These are phyloP conservation scores for Leccinum subrobustum DNA, from an alignment of 1,284 basidiomycete genomes.

Conservation along the genomic window DNA sequence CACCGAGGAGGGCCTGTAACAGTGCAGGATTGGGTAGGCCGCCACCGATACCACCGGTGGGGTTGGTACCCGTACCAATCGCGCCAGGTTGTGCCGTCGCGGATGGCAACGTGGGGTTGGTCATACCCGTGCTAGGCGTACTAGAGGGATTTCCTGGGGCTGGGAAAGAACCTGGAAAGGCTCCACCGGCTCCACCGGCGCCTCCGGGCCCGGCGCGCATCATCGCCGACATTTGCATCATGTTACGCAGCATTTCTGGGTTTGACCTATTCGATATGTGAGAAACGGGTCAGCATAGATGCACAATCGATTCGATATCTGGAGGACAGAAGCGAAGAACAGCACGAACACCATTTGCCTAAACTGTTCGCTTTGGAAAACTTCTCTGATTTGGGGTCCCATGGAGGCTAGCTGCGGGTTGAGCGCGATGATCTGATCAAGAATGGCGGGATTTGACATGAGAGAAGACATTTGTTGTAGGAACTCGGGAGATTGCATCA, in stretches of 20 bases:
- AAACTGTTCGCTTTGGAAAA: slow-evolving; percentile 82
- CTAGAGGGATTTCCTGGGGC: slow-evolving; percentile 22
- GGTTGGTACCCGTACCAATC: slow-evolving; percentile 22
- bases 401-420: slow-evolving; percentile 80
- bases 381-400: slow-evolving; percentile 77
- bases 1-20: slow-evolving; percentile 44
- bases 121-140: slow-evolving; percentile 30
- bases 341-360: slow-evolving; percentile 72
- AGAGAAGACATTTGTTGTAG: slow-evolving; percentile 73
- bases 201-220: slow-evolving; percentile 43
- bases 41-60: slow-evolving; percentile 1
- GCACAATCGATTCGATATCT: neutral
- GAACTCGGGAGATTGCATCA: slow-evolving; percentile 84
- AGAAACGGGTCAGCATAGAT: neutral
- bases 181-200: neutral
- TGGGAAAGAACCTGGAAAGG: neutral
- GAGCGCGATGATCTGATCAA: slow-evolving; percentile 81
- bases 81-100: slow-evolving; percentile 10
- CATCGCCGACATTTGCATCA: slow-evolving; percentile 73
- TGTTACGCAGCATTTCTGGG: slow-evolving; percentile 73
- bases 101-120: slow-evolving; percentile 23
- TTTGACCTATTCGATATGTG: slow-evolving; percentile 52
- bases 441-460: slow-evolving; percentile 77
- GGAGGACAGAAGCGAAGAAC: neutral
- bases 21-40: slow-evolving; percentile 37